These are phyloP conservation scores for Tricholoma sp. DNA, from an alignment of 768 basidiomycete species.

Conservation along the genomic window DNA sequence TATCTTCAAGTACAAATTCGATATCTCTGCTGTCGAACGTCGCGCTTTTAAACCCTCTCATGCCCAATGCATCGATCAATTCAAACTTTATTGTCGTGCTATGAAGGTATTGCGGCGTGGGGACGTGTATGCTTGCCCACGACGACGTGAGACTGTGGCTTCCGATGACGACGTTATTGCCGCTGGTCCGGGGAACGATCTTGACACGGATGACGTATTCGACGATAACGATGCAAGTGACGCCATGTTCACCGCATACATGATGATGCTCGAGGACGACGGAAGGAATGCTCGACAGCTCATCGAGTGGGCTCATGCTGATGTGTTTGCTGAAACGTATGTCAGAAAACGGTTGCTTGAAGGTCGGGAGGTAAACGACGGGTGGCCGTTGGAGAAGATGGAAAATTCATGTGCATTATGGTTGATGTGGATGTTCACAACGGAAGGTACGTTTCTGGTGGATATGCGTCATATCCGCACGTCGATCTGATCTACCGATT, in stretches of 20 bases:
- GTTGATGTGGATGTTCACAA: slow-evolving; percentile 50
- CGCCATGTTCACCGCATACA: slow-evolving; percentile 2
- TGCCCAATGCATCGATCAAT: slow-evolving; percentile 28
- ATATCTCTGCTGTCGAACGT: slow-evolving; percentile 43
- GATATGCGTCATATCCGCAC: not conserved
- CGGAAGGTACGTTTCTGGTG: slow-evolving; percentile 26
- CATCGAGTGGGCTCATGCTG: slow-evolving; percentile 35
- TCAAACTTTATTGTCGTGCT: slow-evolving; percentile 31
- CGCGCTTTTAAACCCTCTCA: slow-evolving; percentile 38
- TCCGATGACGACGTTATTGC: no score
- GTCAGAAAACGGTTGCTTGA: slow-evolving; percentile 38
- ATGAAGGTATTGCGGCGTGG: slow-evolving; percentile 32
- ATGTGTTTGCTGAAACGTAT: slow-evolving; percentile 34
- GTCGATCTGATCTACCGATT: not conserved
- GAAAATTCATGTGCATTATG: slow-evolving; percentile 47
- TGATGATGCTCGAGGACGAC: slow-evolving; percentile 46
- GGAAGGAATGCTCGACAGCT: slow-evolving; percentile 47
- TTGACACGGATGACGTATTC: not conserved
- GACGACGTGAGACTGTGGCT: not conserved
- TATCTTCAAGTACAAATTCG: slow-evolving; percentile 56
- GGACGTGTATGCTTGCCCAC: slow-evolving; percentile 13
- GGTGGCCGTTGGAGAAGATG: slow-evolving; percentile 48
- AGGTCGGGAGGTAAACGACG: slow-evolving; percentile 21
- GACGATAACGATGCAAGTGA: slow-evolving; percentile 5
- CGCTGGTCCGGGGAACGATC: no score